These are phyloP conservation scores for Gossypium aridum DNA, from an alignment of 441 rosid genomes.

Conservation along the genomic window DNA sequence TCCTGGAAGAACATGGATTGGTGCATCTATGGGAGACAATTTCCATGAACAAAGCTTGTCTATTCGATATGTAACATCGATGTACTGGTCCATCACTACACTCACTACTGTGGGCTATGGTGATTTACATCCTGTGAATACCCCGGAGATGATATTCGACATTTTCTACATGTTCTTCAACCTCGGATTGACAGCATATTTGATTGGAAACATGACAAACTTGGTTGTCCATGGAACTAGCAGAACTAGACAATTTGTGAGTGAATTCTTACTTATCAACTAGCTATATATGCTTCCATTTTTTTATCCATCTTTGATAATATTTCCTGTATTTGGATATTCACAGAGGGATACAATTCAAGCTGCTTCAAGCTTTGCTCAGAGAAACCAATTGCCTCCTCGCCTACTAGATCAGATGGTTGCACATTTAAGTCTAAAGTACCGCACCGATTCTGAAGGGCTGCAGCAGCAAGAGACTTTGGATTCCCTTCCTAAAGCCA, in stretches of 20 bases:
- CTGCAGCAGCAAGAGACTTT: slow-evolving; percentile 66
- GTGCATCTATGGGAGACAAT: slow-evolving; percentile 33
- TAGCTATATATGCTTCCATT: neutral
- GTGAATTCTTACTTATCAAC: slow-evolving; percentile 12
- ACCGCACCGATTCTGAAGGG: slow-evolving; percentile 64
- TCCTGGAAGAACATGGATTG: slow-evolving; percentile 54
- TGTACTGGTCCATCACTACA: slow-evolving; percentile 76
- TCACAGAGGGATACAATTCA: slow-evolving; percentile 66
- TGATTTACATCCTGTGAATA: slow-evolving; percentile 67
- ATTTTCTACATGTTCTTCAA: slow-evolving; percentile 68
- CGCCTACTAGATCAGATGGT: slow-evolving; percentile 74
- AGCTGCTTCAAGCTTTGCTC: slow-evolving; percentile 68
- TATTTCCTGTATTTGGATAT: neutral
- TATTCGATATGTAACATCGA: slow-evolving; percentile 59
- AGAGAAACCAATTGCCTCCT: slow-evolving; percentile 51
- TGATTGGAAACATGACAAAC: slow-evolving; percentile 79
- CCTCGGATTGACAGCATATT: slow-evolving; percentile 58
- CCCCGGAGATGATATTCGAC: slow-evolving; percentile 57
- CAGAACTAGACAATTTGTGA: slow-evolving; percentile 63
- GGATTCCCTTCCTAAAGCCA: slow-evolving; percentile 72
- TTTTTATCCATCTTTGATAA: neutral
- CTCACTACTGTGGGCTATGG: slow-evolving; percentile 68
- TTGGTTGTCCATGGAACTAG: slow-evolving; percentile 71
- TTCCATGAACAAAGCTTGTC: slow-evolving; percentile 36
- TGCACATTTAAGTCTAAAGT: slow-evolving; percentile 64